Percentiles rank a stretch among this genome's conserved stretches.
phyloP scores from a whole-genome alignment of 352 stramenopile species.

The Globisporangium echinulatum region DNA sequence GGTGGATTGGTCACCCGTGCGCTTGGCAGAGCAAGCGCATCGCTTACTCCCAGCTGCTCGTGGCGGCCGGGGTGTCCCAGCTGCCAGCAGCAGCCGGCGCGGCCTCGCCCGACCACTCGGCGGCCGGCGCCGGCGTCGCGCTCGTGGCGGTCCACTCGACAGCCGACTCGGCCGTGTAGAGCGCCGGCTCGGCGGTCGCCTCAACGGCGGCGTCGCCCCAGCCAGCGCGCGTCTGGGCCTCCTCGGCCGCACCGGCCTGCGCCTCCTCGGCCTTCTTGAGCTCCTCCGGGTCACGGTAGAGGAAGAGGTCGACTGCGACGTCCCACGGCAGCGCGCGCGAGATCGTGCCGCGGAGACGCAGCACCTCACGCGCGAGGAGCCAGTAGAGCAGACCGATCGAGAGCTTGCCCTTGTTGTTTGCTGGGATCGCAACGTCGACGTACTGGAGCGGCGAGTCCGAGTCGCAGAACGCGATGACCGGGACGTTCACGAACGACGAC shows the following conservation, averaged over 20 bases:
- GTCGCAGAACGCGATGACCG: conserved; percentile 99
- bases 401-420: conserved; percentile 99
- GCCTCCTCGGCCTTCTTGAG: conserved; percentile 99
- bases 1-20: neutral
- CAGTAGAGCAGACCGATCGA: conserved; percentile 99
- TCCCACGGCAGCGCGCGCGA: conserved; percentile 94
- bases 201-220: conserved; percentile 59
- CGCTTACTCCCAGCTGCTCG: conserved; percentile 79
- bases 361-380: conserved; percentile 98
- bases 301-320: conserved; percentile 99
- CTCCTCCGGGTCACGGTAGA: conserved; percentile 99
- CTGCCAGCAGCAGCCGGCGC: conserved; percentile 23
- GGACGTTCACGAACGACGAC: conserved; percentile 99
- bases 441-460: conserved; percentile 99
- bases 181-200: conserved; percentile 38
- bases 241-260: conserved; percentile 81
- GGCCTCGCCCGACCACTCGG: conserved; percentile 79
- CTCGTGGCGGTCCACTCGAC: conserved; percentile 61
- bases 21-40: conserved; percentile 16
- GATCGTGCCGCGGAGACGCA: conserved; percentile 96
- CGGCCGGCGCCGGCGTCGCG: conserved; percentile 17
- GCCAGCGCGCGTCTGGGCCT: conserved; percentile 55
- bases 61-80: conserved; percentile 48
- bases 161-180: conserved; percentile 43
- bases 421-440: conserved; percentile 99